Conservation (phyloP, 257 asterid genomes). For the Nicotiana sylvestris region DNA sequence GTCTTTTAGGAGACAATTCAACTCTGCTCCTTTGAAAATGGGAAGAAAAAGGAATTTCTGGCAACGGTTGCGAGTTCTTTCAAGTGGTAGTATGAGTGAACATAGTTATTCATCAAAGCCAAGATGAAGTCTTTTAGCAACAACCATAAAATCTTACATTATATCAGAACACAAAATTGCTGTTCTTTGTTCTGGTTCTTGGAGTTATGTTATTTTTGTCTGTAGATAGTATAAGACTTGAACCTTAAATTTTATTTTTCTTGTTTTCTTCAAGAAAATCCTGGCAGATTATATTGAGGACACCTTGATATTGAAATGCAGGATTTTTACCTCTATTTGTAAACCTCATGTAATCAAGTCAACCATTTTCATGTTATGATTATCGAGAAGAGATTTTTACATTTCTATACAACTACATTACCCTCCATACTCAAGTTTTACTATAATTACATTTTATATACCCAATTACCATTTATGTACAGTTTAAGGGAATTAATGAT, state of each 20-base stretch:
- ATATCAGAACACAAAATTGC: background rate
- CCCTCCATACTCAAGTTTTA: too few species aligned
- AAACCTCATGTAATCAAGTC: background rate
- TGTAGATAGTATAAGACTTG: background rate
- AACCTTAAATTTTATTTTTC: background rate
- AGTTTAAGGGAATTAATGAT: too few species aligned
- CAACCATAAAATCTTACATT: background rate
- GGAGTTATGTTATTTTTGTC: background rate
- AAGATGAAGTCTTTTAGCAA: conserved; percentile 14
- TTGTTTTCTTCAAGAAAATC: too few species aligned
- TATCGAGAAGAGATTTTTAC: background rate
- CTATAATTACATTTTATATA: too few species aligned
- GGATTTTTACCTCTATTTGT: background rate
- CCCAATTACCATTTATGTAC: too few species aligned
- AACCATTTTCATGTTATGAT: background rate
- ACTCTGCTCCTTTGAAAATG: conserved; percentile 71
- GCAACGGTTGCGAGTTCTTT: conserved; percentile 55
- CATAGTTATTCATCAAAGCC: conserved; percentile 39
- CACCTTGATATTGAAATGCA: background rate
- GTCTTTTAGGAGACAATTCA: conserved; percentile 71
- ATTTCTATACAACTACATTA: too few species aligned
- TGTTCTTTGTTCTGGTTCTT: background rate
- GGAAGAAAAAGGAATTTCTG: conserved; percentile 55
- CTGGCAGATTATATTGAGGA: too few species aligned
- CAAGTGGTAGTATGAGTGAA: conserved; percentile 83